Evolutionary conservation across 2,329 filamentous ascomycete genomes (phyloP).

Genomic region (Epichloe coenophiala): DNA sequence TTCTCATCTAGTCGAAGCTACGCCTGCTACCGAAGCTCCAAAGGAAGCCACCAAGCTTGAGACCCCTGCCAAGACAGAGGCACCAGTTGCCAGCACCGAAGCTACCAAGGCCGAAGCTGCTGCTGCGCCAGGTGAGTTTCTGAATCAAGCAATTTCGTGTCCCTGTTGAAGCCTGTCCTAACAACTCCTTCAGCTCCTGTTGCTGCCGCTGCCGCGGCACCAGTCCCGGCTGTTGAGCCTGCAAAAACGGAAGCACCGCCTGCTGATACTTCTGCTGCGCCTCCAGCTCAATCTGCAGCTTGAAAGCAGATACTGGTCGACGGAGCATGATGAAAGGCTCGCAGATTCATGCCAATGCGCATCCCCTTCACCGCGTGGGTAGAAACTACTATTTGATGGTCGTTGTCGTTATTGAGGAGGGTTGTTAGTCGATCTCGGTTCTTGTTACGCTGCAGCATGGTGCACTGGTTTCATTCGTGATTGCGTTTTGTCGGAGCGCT

Average conservation of each 20-base stretch:
- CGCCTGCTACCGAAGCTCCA: slow-evolving; percentile 8
- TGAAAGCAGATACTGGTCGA: not conserved
- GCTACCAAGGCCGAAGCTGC: slow-evolving; percentile 1
- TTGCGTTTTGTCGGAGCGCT: slow-evolving; percentile 12
- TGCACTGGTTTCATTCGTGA: slow-evolving; percentile 8
- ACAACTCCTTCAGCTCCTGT: slow-evolving; percentile 3
- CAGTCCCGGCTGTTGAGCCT: slow-evolving; percentile 9
- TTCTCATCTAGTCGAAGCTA: slow-evolving; percentile 11
- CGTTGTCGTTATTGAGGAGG: slow-evolving; percentile 1
- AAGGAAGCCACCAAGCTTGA: slow-evolving; percentile 1
- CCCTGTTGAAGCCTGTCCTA: not conserved
- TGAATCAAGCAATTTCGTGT: not conserved
- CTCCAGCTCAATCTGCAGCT: not conserved
- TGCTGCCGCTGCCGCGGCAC: slow-evolving; percentile 2
- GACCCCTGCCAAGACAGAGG: not conserved
- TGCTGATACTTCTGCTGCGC: slow-evolving; percentile 5
- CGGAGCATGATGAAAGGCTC: not conserved
- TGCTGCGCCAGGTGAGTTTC: slow-evolving; percentile 1
- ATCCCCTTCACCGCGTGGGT: not conserved
- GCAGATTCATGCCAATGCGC: not conserved
- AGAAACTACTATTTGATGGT: not conserved
- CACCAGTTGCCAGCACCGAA: not conserved
- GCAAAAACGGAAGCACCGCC: slow-evolving; percentile 16
- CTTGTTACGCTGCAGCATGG: slow-evolving; percentile 3
- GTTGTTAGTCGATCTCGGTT: not conserved